These are phyloP conservation scores for Gastrolobium villosum DNA, from an alignment of 306 rosid species.

Conservation along the genomic window DNA sequence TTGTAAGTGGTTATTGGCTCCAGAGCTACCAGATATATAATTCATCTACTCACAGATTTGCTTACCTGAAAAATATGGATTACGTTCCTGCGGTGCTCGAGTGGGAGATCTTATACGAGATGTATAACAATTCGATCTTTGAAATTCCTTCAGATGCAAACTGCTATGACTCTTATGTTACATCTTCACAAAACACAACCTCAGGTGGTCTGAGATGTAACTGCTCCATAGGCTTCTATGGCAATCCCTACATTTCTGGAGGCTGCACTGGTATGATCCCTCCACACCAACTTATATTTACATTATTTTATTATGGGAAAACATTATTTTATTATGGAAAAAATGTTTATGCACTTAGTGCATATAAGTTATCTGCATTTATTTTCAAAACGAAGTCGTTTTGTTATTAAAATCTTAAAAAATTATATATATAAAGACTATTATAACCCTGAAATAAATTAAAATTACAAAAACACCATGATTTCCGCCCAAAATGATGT, in stretches of 20 bases:
- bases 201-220: neutral
- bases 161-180: neutral
- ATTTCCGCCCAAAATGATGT: too few species aligned
- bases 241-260: conserved; percentile 4
- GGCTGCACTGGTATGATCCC: conserved; percentile 7
- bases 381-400: too few species aligned
- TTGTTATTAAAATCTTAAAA: too few species aligned
- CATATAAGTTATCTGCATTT: too few species aligned
- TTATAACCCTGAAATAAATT: too few species aligned
- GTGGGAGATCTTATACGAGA: neutral
- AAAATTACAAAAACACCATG: too few species aligned
- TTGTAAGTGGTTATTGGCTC: neutral
- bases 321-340: too few species aligned
- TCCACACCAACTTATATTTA: too few species aligned
- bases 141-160: neutral
- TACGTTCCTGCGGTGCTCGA: conserved; percentile 38
- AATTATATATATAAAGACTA: too few species aligned
- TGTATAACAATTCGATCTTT: neutral
- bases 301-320: too few species aligned
- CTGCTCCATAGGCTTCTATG: accelerated
- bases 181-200: neutral
- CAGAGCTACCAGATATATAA: neutral
- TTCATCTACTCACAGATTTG: too few species aligned
- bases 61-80: neutral
- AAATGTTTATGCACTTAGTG: too few species aligned